A percentile compares a stretch with the other conserved stretches of the same genome.
Conservation (phyloP, 305 asterid species). For the Solanum hybrid region DNA sequence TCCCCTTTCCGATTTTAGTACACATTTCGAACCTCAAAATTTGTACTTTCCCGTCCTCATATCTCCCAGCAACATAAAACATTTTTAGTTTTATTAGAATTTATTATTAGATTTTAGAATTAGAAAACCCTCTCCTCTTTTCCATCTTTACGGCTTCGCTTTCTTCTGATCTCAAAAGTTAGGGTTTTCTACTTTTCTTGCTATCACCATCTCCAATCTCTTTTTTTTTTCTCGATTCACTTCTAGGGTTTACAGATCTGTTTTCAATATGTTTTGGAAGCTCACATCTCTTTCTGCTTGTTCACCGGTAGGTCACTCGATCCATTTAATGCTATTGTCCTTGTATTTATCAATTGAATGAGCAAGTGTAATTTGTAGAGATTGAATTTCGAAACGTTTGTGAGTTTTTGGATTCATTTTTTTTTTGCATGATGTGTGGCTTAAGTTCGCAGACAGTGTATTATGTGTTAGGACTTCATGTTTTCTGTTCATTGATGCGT, state of each 20-base stretch:
- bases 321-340: not conserved
- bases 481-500: not conserved
- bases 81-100: not conserved
- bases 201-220: not conserved
- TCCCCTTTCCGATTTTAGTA: not conserved
- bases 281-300: constrained; percentile 1
- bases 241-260: not conserved
- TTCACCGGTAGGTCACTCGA: not conserved
- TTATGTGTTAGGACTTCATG: not conserved
- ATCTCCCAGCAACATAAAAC: not conserved
- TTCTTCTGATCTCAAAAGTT: not conserved
- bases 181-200: not conserved
- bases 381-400: not conserved
- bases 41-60: not conserved
- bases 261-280: constrained; percentile 1
- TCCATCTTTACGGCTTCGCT: not conserved
- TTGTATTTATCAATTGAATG: not conserved
- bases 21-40: not conserved
- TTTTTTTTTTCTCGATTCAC: not conserved
- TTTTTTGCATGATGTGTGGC: not conserved
- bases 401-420: not conserved
- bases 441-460: not conserved
- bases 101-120: not conserved
- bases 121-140: not conserved
- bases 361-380: not conserved